phyloP scores from a whole-genome alignment of 1,284 basidiomycete species.

The Butyriboletus regius region DNA sequence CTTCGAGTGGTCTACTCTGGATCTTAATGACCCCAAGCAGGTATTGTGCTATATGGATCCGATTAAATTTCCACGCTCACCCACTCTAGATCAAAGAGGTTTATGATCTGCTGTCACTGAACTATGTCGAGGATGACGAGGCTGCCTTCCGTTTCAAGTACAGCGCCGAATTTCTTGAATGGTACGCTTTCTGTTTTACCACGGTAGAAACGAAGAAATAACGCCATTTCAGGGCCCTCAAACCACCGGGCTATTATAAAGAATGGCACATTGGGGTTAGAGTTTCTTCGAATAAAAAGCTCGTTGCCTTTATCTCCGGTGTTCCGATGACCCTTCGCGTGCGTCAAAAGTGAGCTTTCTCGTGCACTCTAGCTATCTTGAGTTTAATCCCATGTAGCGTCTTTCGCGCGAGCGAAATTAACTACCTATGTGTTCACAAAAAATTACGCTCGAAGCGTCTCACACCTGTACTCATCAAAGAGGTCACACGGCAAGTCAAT shows the following conservation, averaged over 20 bases:
- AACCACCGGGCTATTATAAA: constrained; percentile 85
- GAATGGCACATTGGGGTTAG: constrained; percentile 97
- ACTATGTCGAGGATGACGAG: constrained; percentile 96
- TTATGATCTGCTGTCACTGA: constrained; percentile 82
- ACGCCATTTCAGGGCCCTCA: constrained; percentile 70
- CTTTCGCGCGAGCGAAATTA: constrained; percentile 81
- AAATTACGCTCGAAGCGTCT: constrained; percentile 93
- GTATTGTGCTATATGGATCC: constrained; percentile 30
- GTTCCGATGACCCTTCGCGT: constrained; percentile 80
- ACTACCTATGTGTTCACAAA: constrained; percentile 97
- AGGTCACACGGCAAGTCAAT: constrained; percentile 90
- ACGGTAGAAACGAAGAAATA: neutral
- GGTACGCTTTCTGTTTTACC: constrained; percentile 46
- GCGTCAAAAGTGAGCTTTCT: constrained; percentile 59
- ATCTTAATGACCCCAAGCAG: constrained; percentile 73
- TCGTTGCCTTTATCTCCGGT: constrained; percentile 98
- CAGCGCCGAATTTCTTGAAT: constrained; percentile 87
- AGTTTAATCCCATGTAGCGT: constrained; percentile 39
- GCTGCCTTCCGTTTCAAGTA: constrained; percentile 96
- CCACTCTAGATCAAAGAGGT: constrained; percentile 73
- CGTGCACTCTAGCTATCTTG: neutral
- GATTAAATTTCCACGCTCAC: constrained; percentile 1
- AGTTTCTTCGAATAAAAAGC: constrained; percentile 80
- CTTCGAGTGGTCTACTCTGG: constrained; percentile 85
- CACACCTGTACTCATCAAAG: constrained; percentile 95